These are phyloP conservation scores for Diaporthe humulicola DNA, from an alignment of 2,329 filamentous ascomycete species.

Conservation along the genomic window DNA sequence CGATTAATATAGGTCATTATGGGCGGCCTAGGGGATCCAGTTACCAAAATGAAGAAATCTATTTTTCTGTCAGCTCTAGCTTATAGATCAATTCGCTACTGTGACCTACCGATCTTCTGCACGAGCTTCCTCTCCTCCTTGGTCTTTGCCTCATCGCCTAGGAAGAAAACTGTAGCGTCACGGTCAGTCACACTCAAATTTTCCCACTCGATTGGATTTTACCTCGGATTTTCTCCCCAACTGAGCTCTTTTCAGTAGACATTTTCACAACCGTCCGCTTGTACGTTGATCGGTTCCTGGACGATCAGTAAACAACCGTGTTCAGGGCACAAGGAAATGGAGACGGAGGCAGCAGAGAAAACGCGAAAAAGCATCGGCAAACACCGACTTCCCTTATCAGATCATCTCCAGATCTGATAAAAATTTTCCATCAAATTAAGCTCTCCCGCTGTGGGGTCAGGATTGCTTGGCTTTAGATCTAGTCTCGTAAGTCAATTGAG, in stretches of 20 bases:
- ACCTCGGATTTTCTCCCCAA: slow-evolving; percentile 4
- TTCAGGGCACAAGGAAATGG: not conserved
- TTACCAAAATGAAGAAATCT: slow-evolving; percentile 13
- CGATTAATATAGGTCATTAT: not conserved
- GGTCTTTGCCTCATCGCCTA: slow-evolving; percentile 7
- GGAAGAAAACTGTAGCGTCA: not conserved
- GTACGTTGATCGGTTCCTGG: not conserved
- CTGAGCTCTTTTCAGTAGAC: not conserved
- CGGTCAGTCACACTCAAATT: not conserved
- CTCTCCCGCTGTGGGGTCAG: not conserved
- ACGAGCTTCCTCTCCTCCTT: not conserved
- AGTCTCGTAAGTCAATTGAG: not conserved
- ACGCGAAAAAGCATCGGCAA: not conserved
- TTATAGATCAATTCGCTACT: not conserved
- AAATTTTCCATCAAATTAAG: not conserved
- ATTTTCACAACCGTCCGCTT: not conserved
- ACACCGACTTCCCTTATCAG: not conserved
- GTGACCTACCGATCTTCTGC: slow-evolving; percentile 4
- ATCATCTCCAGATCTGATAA: slow-evolving; percentile 13
- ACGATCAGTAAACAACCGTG: not conserved
- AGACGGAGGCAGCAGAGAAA: not conserved
- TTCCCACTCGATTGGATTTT: not conserved
- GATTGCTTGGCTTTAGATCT: not conserved
- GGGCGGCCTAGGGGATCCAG: not conserved
- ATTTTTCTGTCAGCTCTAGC: not conserved